Base-by-base conservation (phyloP, 2,329 filamentous ascomycete species). In the Colletotrichum theobromicola region DNA sequence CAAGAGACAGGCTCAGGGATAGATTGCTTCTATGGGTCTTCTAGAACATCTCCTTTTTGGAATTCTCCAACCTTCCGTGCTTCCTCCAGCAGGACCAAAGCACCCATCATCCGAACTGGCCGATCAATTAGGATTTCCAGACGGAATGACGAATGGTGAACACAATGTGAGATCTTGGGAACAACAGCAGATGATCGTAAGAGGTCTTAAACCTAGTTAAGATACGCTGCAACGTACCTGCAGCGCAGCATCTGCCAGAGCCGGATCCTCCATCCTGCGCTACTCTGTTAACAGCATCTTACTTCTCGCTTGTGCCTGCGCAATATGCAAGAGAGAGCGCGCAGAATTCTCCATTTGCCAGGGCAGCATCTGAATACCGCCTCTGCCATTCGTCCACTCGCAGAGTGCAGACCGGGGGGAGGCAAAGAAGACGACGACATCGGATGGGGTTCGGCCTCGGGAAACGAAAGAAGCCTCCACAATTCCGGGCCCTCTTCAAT, bases 381-480 rank as follows among this genome's bases (percentile, higher is more conserved):
- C 28, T 50, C 57, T 67, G 42, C 55, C 26, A 67, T 67, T 74
- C 62, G 67, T 67, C 68, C 34, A 35, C 67, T 32, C 30, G 37
- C 35, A 30, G 21, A 24, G 46, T 37, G 42, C 58, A 10, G 9
- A 37, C 71, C 32, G 50, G 67, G 32, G 58, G 53, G 24, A 42
- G 72, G 67, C 67, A 67, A 60, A 66, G 53, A 42, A 61, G 55
- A 72, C 67, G 55, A 72, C 32, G 68, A 67, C 68, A 58, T 37
- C 58, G n/a, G 53, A 63, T 50, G 34, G 42, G 55, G 42, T 34
- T 61, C 63, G 21, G 62, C 62, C 32, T 63, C 57, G 68, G 42
- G 62, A 74, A 72, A 74, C 68, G 72, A 72, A 57, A 62, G 62
- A 46, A 72, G 21, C 26, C 55, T 35, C 72, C 72, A 72, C 68